Conservation (phyloP, 2,329 filamentous ascomycete species). For the Fusarium irregulare region DNA sequence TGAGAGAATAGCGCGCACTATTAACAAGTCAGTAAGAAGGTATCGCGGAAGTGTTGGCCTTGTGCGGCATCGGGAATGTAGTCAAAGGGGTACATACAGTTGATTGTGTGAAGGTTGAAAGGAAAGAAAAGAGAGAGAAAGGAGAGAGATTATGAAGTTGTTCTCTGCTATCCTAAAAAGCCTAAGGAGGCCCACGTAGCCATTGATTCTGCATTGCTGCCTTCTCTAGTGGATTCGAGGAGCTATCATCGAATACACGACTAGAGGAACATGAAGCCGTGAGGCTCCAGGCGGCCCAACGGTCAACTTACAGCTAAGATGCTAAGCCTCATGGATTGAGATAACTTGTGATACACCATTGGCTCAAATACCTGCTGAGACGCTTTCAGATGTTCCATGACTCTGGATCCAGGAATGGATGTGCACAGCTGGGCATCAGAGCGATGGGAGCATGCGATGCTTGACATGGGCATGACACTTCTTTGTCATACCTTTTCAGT, state of each 20-base stretch:
- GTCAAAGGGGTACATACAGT: not conserved
- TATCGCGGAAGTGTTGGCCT: not conserved
- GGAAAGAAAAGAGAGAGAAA: not conserved
- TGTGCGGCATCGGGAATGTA: not conserved
- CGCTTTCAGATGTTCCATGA: rapidly evolving
- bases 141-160: not conserved
- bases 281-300: not conserved
- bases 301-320: rapidly evolving
- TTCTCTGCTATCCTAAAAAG: not conserved
- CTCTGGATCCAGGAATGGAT: not conserved
- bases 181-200: not conserved
- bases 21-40: not conserved
- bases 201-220: not conserved
- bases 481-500: not conserved
- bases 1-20: not conserved
- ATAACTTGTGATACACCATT: not conserved
- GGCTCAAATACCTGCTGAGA: rapidly evolving
- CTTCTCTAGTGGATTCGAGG: not conserved
- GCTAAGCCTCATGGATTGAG: not conserved
- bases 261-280: not conserved
- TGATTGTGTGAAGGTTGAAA: not conserved
- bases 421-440: not conserved
- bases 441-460: not conserved
- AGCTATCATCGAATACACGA: not conserved
- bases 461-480: not conserved